phyloP scores from a whole-genome alignment of 2,329 filamentous ascomycete genomes.

The Cladobotryum protrusum region DNA sequence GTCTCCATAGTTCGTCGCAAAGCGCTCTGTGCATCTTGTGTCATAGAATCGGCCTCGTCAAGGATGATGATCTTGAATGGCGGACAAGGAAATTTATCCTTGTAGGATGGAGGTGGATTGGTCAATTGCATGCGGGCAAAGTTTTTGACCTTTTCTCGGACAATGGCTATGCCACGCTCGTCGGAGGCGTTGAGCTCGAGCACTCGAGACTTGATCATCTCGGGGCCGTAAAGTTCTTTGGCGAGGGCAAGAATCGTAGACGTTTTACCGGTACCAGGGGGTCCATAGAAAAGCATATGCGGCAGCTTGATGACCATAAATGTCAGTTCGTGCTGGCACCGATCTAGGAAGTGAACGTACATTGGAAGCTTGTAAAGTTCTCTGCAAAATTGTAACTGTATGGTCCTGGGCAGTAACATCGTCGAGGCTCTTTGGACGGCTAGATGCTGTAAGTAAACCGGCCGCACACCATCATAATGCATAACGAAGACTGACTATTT shows the following conservation, averaged over 20 bases:
- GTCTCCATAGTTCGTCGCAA: constrained; percentile 96
- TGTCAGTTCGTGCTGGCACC: constrained; percentile 1
- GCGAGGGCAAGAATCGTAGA: constrained; percentile 95
- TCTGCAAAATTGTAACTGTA: constrained; percentile 84
- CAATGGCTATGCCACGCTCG: constrained; percentile 94
- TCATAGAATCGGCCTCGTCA: constrained; percentile 98
- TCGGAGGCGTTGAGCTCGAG: constrained; percentile 98
- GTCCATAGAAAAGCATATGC: constrained; percentile 99
- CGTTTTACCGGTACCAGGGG: constrained; percentile 95
- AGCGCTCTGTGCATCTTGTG: constrained; percentile 92
- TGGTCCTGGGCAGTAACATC: constrained; percentile 98
- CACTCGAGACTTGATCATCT: constrained; percentile 88
- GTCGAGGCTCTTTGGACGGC: constrained; percentile 84
- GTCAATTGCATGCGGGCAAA: constrained; percentile 94
- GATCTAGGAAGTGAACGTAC: constrained; percentile 36
- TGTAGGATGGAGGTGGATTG: constrained; percentile 65
- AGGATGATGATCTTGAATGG: constrained; percentile 99
- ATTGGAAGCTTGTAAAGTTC: constrained; percentile 91
- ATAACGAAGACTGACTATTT: constrained; percentile 68
- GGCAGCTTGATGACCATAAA: constrained; percentile 52
- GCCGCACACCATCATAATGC: background rate
- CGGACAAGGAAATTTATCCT: constrained; percentile 77
- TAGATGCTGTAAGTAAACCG: constrained; percentile 36
- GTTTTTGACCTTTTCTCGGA: constrained; percentile 96
- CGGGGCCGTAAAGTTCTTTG: constrained; percentile 94